These are phyloP conservation scores for Cercophora scortea DNA, from an alignment of 495 filamentous ascomycete species.

Conservation along the genomic window DNA sequence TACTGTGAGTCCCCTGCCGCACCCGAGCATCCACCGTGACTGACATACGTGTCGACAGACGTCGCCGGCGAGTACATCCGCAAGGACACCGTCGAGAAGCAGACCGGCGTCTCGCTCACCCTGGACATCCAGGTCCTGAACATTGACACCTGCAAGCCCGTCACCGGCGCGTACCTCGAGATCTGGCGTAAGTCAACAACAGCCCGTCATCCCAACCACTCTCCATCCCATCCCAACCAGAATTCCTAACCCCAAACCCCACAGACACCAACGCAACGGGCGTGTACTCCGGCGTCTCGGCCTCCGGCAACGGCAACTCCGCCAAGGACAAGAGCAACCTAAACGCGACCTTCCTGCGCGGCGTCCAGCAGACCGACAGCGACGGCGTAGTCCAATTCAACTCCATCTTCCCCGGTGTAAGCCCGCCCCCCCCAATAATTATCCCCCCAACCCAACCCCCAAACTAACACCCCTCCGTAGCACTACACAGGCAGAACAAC, in stretches of 20 bases:
- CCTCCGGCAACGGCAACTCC: slow-evolving; percentile 13
- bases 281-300: slow-evolving; percentile 48
- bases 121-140: slow-evolving; percentile 54
- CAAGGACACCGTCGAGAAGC: slow-evolving; percentile 41
- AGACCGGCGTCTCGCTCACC: slow-evolving; percentile 46
- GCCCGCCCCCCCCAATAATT: no score
- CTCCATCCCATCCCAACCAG: background rate
- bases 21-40: background rate
- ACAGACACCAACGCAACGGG: slow-evolving; percentile 34
- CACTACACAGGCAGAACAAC: slow-evolving; percentile 37
- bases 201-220: background rate
- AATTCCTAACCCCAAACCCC: background rate
- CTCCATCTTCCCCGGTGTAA: slow-evolving; percentile 42
- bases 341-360: slow-evolving; percentile 42
- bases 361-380: slow-evolving; percentile 40
- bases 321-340: slow-evolving; percentile 11
- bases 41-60: slow-evolving; percentile 2
- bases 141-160: slow-evolving; percentile 45
- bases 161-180: slow-evolving; percentile 47
- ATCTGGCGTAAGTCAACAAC: slow-evolving; percentile 34
- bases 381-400: slow-evolving; percentile 45
- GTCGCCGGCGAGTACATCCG: slow-evolving; percentile 37
- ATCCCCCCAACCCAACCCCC: no score
- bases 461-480: no score
- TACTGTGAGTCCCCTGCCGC: slow-evolving; percentile 21